Base-by-base conservation (phyloP, 805 yeast genomes). In the Ogataea ramenticola region DNA sequence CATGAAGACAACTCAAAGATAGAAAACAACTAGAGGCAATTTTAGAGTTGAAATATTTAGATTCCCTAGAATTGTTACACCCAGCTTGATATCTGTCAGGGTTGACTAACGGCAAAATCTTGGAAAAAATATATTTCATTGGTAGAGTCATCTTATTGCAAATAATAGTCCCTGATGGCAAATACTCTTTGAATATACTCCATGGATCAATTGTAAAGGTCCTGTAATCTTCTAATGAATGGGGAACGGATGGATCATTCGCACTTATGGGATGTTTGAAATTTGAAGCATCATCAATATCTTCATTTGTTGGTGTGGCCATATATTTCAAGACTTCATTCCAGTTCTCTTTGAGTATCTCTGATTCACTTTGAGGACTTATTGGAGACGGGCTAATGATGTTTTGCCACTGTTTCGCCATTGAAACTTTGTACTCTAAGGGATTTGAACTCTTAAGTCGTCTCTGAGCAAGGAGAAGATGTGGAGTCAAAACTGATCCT, bases 21-120 rank as follows among this genome's bases (percentile, higher is more conserved):
- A 74, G 65, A 48, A 74, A 71, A 43, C 79, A 73, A 51, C 74
- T 66, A 36, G 72, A 60, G 0, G 75, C 77, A 22, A 74, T 67
- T 44, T 69, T 71, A 44, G 67, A 68, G 51, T 72, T 75, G 49
- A 77, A 72, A 46, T 72, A 70, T 40, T 69, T 62, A 42, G 73
- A 51, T 0, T 77, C 77, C 41, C 72, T 50, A 38, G 66, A 24
- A 24, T 10, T 24, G 27, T 10, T 68, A 0, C 77, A 76, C 77
- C 76, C 65, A 34, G 64, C 62, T 0, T 76, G 75, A 47, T 68
- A 72, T 0, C 71, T 72, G 50, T 70, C 74, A 3, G 46, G 35
- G 3, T 47, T 47, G 10, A 72, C 52, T 15, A 71, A 49, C 0
- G 77, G 77, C 10, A 74, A 49, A 22, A 74, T 56, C 45, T 66